Conservation (phyloP, 2,329 filamentous ascomycete genomes). For the Neurospora crassa region DNA sequence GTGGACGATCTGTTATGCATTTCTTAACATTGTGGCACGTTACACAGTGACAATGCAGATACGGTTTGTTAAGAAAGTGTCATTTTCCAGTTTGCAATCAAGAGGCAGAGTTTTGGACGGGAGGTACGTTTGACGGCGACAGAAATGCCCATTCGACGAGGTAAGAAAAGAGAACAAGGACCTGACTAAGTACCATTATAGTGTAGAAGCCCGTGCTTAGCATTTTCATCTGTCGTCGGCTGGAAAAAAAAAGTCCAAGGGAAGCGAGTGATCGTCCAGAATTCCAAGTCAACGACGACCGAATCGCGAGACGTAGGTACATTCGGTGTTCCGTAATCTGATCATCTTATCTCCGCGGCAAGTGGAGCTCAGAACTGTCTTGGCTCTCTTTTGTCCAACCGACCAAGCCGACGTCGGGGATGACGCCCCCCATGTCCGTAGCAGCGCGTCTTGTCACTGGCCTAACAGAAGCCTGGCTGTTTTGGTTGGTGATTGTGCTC, state of each 20-base stretch:
- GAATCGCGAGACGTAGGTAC: not conserved
- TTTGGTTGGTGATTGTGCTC: too few species aligned
- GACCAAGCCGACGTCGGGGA: conserved; percentile 17
- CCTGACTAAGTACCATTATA: not conserved
- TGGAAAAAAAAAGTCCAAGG: not conserved
- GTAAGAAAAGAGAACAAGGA: not conserved
- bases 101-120: not conserved
- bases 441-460: not conserved
- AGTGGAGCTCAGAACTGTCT: conserved; percentile 3
- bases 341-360: conserved; percentile 20
- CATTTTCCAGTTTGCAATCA: not conserved
- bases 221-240: not conserved
- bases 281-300: not conserved
- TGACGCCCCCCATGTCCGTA: conserved; percentile 10
- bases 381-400: not conserved
- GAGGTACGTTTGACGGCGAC: not conserved
- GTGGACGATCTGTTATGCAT: not conserved
- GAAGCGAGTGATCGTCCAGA: not conserved
- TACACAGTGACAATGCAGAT: not conserved
- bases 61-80: not conserved
- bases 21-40: not conserved
- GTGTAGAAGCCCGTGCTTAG: not conserved
- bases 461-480: conserved; percentile 1
- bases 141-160: not conserved
- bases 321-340: conserved; percentile 17